Base-by-base conservation (phyloP, 1,284 basidiomycete genomes). In the Ustilago nuda region DNA sequence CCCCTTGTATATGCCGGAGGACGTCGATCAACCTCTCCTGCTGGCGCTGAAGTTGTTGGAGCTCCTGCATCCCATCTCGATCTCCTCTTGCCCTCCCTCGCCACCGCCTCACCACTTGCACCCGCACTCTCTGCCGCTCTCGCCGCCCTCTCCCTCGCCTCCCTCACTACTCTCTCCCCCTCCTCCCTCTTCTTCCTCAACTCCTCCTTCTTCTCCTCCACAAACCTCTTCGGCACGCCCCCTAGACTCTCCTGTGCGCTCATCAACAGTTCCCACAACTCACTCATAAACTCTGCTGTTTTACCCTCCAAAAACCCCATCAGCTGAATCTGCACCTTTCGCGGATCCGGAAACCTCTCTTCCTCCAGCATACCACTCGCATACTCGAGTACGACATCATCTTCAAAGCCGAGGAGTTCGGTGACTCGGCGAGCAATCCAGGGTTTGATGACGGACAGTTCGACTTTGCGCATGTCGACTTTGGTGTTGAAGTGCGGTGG, bases 351-450 rank as follows among this genome's bases (percentile, higher is more conserved):
- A 8, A 89, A 91, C n/a, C 93, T 92, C 55, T 91, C 89, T 80
- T 96, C 93, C 85, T 99, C 96, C 8, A 99, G 87, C 51, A 98
- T 89, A 23, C 94, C 93, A 90, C 94, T 93, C 17, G 94, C 94
- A 85, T 97, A 98, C 86, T 98, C 96, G 32, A 97, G 92, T 35
- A 99, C 92, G 43, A 99, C 92, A 83, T 99, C 96, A 86, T 99
- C 96, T 84, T 99, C 96, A 57, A 98, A 91, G 6, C 94, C 94
- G 43, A 96, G 90, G 27, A 98, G 89, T 79, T 95, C 92, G 5
- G 92, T 90, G 62, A 97, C 91, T 84, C 94, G 93, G 87, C 93
- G 93, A 5, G 93, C 92, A 66, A 98, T 92, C 96, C 96, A 99
- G 3, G 94, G 94, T 62, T 76, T 74, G 48, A 85, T 80, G 77